phyloP scores from a whole-genome alignment of 78 protist genomes.

The slime mould (Dictyostelium discoideum) region dicty_2.7 NC_007091.3:1559001-1559500 shows the following conservation, averaged over 20 bases:
- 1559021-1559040: neutral
- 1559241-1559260: neutral
- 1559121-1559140: slow-evolving; percentile 18
- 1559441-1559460: slow-evolving; percentile 1
- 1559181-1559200: neutral
- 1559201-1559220: neutral
- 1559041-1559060: no score
- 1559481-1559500: slow-evolving; percentile 34
- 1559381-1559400: neutral
- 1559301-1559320: neutral
- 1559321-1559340: neutral
- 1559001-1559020: slow-evolving; percentile 31
- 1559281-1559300: neutral
- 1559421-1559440: slow-evolving; percentile 26
- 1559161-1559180: slow-evolving; percentile 28
- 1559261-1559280: neutral
- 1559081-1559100: slow-evolving; percentile 4
- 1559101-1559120: slow-evolving; percentile 41
- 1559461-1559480: slow-evolving; percentile 44
- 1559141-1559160: slow-evolving; percentile 47
- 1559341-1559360: neutral
- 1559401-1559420: slow-evolving; percentile 7
- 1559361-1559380: neutral
- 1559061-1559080: neutral
- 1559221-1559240: neutral